Conservation (phyloP, 257 asterid genomes). For the Eustoma russellianum region DNA sequence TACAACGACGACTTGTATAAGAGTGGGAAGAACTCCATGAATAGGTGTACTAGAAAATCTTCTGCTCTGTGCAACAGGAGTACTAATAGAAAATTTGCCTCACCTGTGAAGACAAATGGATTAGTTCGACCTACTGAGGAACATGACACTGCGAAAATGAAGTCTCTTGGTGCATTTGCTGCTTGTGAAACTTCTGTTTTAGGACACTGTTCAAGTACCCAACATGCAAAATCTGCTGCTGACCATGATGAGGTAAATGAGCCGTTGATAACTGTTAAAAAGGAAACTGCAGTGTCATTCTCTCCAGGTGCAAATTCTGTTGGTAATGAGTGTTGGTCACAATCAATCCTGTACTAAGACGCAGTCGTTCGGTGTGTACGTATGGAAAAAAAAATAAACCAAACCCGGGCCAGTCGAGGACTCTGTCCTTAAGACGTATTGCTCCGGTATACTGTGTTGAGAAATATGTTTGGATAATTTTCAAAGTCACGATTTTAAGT, state of each 20-base stretch:
- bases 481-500: too few species aligned
- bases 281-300: conserved; percentile 6
- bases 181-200: conserved; percentile 14
- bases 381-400: too few species aligned
- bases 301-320: conserved; percentile 12
- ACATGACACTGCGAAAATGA: conserved; percentile 27
- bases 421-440: too few species aligned
- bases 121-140: conserved; percentile 24
- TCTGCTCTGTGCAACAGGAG: conserved; percentile 15
- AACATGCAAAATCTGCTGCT: conserved; percentile 5
- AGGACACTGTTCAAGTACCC: conserved; percentile 11
- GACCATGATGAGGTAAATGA: conserved; percentile 19
- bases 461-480: too few species aligned
- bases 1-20: conserved; percentile 20
- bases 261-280: conserved; percentile 15
- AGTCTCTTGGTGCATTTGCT: conserved; percentile 21
- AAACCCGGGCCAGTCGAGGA: too few species aligned
- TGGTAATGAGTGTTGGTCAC: too few species aligned
- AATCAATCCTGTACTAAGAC: too few species aligned
- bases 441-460: too few species aligned
- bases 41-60: conserved; percentile 17
- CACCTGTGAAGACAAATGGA: conserved; percentile 25
- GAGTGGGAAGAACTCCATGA: conserved; percentile 29
- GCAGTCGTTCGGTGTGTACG: too few species aligned
- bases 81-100: conserved; percentile 13